These are phyloP conservation scores for Erigeron canadensis DNA, from an alignment of 129 eudicot species.

Conservation along the genomic window DNA sequence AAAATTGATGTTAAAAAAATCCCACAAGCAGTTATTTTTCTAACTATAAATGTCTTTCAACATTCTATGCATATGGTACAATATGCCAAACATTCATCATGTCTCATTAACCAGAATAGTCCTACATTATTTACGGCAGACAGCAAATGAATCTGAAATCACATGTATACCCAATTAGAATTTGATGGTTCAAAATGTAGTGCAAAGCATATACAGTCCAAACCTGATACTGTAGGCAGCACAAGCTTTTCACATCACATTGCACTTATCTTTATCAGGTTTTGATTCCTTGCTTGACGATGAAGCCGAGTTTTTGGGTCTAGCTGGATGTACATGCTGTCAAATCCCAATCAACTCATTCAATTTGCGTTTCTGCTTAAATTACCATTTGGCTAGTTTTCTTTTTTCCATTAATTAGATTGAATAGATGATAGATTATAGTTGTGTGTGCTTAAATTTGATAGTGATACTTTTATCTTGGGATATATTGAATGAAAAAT, in stretches of 20 bases:
- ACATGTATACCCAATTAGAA: constrained; percentile 17
- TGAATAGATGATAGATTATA: neutral
- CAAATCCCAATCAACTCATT: constrained; percentile 16
- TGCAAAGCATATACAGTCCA: constrained; percentile 30
- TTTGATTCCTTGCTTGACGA: constrained; percentile 62
- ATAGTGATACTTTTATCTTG: neutral
- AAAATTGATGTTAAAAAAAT: too few species aligned
- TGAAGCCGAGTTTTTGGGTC: constrained; percentile 44
- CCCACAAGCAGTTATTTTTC: constrained; percentile 11
- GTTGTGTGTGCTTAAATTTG: neutral
- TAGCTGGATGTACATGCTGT: constrained; percentile 56
- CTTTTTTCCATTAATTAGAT: too few species aligned
- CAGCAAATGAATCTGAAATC: constrained; percentile 22
- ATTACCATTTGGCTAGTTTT: neutral
- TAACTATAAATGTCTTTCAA: constrained; percentile 30
- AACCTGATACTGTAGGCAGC: constrained; percentile 9
- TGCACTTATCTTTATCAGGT: constrained; percentile 54
- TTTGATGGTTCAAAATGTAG: constrained; percentile 21
- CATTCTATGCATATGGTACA: constrained; percentile 16
- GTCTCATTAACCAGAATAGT: constrained; percentile 10
- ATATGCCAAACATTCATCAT: constrained; percentile 21
- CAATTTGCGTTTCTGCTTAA: neutral
- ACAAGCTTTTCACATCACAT: constrained; percentile 49
- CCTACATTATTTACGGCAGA: constrained; percentile 33
- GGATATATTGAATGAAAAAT: neutral